Base-by-base conservation (phyloP, 805 yeast genomes). In the Kazachstania taianensis region DNA sequence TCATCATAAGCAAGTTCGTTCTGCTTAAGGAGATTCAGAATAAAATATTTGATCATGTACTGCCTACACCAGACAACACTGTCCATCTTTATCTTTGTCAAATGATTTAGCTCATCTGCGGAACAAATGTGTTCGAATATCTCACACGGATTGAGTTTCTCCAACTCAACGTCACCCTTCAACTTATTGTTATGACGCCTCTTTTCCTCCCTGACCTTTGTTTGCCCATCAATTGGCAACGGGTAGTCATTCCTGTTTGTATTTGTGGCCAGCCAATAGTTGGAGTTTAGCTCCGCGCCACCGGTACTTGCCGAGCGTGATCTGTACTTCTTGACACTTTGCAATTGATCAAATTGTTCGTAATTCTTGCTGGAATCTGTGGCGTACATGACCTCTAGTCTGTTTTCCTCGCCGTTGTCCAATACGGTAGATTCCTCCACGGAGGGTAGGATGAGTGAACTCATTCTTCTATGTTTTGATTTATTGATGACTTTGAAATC, bases 401-500 rank as follows among this genome's bases (percentile, higher is more conserved):
- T 39, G 20, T 43, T 36, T 24, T 46, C 50, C 17, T 10, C 6
- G 2, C 37, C 25, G 12, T 28, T 20, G 16, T 41, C 32, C 27
- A 39, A 37, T n/a, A 36, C 43, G 2, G 43, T 29, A 5, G 33
- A 30, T 32, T 44, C 51, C 24, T 42, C 41, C 2, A 45, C 47
- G 13, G 47, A 39, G 4, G 52, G 48, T 25, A 47, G 30, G 14
- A 49, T 26, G 18, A 37, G 16, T 19, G 47, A 46, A 19, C 42
- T 37, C 18, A 32, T 17, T 32, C 38, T 38, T 30, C 39, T 41
- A 32, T 40, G 33, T 32, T 35, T 15, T 31, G 41, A 23, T 29
- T 38, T 27, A 26, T 44, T 36, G n/a, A 40, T 30, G 7, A 56
- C 37, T 40, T 71, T 68, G 49, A 78, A 84, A 58, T 85, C 96